phyloP scores from a whole-genome alignment of 257 asterid species.

The Vinca minor region DNA sequence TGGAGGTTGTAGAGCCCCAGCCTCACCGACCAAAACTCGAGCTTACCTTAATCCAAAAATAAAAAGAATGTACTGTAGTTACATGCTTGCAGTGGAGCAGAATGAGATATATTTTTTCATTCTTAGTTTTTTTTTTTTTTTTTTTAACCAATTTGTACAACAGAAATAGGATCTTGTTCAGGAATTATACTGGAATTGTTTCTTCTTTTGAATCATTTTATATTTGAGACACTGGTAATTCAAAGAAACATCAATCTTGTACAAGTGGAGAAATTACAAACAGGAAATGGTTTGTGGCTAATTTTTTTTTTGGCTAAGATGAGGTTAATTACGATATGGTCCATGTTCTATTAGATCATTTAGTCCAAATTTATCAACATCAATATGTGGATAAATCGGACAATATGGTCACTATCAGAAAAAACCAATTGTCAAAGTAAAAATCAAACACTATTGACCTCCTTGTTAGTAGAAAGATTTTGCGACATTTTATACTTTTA shows the following conservation, averaged over 20 bases:
- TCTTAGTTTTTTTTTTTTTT: not conserved
- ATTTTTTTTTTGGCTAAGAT: too few species aligned
- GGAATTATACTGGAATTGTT: not conserved
- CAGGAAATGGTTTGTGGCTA: too few species aligned
- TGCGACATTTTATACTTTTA: too few species aligned
- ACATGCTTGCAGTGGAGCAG: constrained; percentile 2
- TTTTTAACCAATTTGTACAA: not conserved
- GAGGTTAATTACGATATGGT: too few species aligned
- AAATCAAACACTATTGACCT: too few species aligned
- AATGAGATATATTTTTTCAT: not conserved
- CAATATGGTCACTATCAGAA: too few species aligned
- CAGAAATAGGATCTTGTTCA: not conserved
- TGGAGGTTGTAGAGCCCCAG: constrained; percentile 92
- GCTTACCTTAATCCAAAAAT: constrained; percentile 46
- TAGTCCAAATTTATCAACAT: too few species aligned
- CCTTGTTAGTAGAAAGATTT: too few species aligned
- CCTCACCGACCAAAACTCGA: constrained; percentile 96
- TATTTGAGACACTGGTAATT: not conserved
- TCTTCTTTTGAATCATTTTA: not conserved
- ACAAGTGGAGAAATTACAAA: too few species aligned
- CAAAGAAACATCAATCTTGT: not conserved
- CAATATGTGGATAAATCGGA: too few species aligned
- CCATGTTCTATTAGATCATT: too few species aligned
- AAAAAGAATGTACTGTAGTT: not conserved
- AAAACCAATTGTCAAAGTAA: too few species aligned